Evolutionary conservation across 805 yeast species (phyloP).

Genomic region (Zygoascus biomembranicola): DNA sequence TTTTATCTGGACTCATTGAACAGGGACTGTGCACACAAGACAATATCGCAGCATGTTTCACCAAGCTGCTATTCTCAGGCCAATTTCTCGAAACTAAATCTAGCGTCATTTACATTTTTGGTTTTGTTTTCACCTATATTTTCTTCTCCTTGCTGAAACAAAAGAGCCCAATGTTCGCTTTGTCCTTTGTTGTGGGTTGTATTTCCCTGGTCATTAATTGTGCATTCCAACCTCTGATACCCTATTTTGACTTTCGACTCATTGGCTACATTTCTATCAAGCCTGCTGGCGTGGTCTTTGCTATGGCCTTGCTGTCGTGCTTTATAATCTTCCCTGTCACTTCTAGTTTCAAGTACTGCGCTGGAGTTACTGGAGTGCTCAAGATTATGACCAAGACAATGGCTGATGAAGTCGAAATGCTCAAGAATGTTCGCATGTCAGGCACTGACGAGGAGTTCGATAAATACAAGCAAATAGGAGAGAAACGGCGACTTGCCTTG

Average conservation of each 20-base stretch:
- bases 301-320: conserved; percentile 17
- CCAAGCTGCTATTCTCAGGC: conserved; percentile 17
- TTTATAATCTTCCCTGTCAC: conserved; percentile 23
- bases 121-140: conserved; percentile 15
- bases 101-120: conserved; percentile 20
- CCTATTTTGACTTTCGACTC: conserved; percentile 17
- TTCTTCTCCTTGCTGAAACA: conserved; percentile 14
- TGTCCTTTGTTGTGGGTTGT: conserved; percentile 20
- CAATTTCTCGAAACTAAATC: conserved; percentile 15
- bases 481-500: not conserved
- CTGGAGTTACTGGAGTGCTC: conserved; percentile 10
- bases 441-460: conserved; percentile 3
- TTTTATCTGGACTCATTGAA: conserved; percentile 9
- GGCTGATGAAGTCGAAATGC: not conserved
- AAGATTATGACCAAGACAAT: not conserved
- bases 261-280: conserved; percentile 12
- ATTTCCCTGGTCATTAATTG: conserved; percentile 18
- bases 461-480: conserved; percentile 1
- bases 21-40: conserved; percentile 19
- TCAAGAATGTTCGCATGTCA: not conserved
- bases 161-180: conserved; percentile 10
- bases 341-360: conserved; percentile 19
- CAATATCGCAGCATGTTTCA: conserved; percentile 13
- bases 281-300: conserved; percentile 22
- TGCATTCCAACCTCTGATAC: conserved; percentile 17